A percentile compares a stretch with the other conserved stretches of the same genome.
Evolutionary conservation across 306 rosid genomes (phyloP).

Genomic region (Acmispon strigosus): DNA sequence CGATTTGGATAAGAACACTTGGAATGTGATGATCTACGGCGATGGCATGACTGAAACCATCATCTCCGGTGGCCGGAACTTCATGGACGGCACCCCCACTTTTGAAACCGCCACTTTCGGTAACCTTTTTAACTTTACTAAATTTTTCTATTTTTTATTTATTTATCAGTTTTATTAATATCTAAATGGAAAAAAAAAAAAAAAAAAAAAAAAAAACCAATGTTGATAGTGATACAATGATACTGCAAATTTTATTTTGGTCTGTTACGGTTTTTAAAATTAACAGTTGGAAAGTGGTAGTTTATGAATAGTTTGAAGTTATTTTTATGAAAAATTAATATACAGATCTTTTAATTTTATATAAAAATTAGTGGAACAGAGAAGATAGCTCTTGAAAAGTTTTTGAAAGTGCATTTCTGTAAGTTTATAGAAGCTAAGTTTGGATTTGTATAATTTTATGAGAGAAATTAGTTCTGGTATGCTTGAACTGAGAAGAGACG

Average conservation of each 20-base stretch:
- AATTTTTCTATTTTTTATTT: not conserved
- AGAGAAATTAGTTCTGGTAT: not conserved
- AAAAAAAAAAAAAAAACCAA: no score
- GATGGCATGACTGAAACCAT: slow-evolving; percentile 69
- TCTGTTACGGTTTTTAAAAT: not conserved
- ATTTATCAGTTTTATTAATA: not conserved
- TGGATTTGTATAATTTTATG: not conserved
- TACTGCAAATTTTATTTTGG: not conserved
- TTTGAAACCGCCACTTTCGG: slow-evolving; percentile 83
- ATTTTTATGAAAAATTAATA: no score
- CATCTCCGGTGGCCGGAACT: slow-evolving; percentile 50
- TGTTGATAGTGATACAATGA: not conserved
- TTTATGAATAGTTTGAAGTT: not conserved
- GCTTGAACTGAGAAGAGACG: not conserved
- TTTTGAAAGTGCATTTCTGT: not conserved
- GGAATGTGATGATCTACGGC: slow-evolving; percentile 89
- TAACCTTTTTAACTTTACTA: slow-evolving; percentile 2
- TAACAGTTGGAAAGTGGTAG: not conserved
- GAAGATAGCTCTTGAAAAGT: not conserved
- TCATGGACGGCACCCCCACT: slow-evolving; percentile 67
- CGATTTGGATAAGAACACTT: slow-evolving; percentile 55
- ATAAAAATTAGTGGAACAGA: no score
- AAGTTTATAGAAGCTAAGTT: not conserved
- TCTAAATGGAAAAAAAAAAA: not conserved
- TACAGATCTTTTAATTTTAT: no score